phyloP scores from a whole-genome alignment of 1,284 basidiomycete species.

The Phenoliferia sp. region DNA sequence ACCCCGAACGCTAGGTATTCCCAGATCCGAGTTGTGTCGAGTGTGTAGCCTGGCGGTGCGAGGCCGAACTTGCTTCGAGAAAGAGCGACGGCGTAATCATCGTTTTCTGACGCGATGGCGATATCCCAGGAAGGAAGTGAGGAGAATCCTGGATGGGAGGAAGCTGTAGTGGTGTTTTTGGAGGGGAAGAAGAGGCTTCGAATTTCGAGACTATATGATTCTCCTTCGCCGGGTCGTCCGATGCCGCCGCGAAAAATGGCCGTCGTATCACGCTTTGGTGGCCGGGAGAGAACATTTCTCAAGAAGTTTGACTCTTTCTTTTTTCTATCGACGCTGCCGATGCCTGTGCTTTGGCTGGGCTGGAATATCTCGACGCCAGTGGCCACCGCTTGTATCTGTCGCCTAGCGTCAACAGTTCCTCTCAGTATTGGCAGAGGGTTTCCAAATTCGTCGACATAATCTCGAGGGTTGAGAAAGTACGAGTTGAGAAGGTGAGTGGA shows the following conservation, averaged over 20 bases:
- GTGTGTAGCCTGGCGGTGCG: slow-evolving; percentile 25
- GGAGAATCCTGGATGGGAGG: slow-evolving; percentile 17
- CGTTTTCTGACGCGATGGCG: slow-evolving; percentile 17
- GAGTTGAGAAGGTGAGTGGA: slow-evolving; percentile 27
- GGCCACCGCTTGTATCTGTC: not conserved
- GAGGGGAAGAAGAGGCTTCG: slow-evolving; percentile 27
- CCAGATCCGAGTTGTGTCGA: slow-evolving; percentile 28
- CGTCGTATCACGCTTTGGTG: not conserved
- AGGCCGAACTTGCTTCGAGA: slow-evolving; percentile 15
- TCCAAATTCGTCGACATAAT: slow-evolving; percentile 19
- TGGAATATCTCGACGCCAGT: slow-evolving; percentile 15
- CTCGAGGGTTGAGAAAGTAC: slow-evolving; percentile 24
- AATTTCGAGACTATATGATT: slow-evolving; percentile 20
- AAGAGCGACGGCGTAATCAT: slow-evolving; percentile 19
- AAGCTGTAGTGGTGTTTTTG: not conserved
- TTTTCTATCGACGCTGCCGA: not conserved
- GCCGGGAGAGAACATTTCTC: not conserved
- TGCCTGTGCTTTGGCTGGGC: slow-evolving; percentile 4
- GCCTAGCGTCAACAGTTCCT: not conserved
- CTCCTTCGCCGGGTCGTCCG: slow-evolving; percentile 12
- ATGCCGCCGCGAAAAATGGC: slow-evolving; percentile 29
- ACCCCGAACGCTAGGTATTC: slow-evolving; percentile 32
- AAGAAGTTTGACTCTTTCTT: not conserved
- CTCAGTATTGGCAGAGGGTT: slow-evolving; percentile 2
- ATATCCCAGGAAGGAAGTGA: slow-evolving; percentile 22